These are phyloP conservation scores for Benincasa hispida DNA, from an alignment of 306 rosid species.

Conservation along the genomic window DNA sequence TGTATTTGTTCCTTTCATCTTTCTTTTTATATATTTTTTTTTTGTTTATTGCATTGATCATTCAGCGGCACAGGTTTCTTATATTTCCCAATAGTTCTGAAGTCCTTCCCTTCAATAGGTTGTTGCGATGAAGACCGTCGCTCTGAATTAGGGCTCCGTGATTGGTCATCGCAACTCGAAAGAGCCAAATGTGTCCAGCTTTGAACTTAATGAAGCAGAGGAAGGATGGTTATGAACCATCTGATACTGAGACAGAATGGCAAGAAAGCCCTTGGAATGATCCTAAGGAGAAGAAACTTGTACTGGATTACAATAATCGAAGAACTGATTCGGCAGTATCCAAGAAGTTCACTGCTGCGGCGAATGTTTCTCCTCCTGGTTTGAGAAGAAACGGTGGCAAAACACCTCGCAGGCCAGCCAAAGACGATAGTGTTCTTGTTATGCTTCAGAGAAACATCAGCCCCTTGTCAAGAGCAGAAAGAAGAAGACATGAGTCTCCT, in stretches of 20 bases:
- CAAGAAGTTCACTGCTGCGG: constrained; percentile 28
- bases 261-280: constrained; percentile 44
- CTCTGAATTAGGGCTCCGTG: background rate
- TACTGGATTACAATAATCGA: constrained; percentile 16
- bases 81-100: background rate
- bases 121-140: background rate
- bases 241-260: constrained; percentile 76
- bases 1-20: constrained; percentile 6
- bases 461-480: constrained; percentile 38
- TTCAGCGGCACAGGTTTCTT: background rate
- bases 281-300: constrained; percentile 15
- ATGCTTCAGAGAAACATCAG: constrained; percentile 29
- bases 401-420: constrained; percentile 44
- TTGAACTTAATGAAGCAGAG: constrained; percentile 31
- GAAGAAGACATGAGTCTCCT: constrained; percentile 36
- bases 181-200: constrained; percentile 15
- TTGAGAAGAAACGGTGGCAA: constrained; percentile 38
- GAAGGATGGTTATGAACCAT: constrained; percentile 80
- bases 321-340: constrained; percentile 7
- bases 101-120: no score
- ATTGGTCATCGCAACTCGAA: constrained; percentile 8
- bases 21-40: background rate
- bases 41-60: background rate
- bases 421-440: constrained; percentile 12
- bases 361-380: constrained; percentile 18